Evolutionary conservation across 805 yeast species (phyloP).

Genomic region (Candida manassasensis): DNA sequence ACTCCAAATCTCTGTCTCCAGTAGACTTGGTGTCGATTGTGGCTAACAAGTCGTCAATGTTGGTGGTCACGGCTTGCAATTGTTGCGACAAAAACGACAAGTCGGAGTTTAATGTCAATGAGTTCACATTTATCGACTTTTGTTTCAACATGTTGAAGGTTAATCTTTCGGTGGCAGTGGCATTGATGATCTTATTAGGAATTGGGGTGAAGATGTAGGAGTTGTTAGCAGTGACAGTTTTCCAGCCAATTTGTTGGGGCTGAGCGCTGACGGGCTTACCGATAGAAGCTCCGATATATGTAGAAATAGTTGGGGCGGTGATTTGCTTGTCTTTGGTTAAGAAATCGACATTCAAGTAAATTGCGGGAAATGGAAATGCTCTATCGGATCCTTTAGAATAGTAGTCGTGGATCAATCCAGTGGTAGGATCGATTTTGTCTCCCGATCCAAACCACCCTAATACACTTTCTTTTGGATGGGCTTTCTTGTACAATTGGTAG

Average conservation of each 20-base stretch:
- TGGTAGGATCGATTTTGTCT: slow-evolving; percentile 58
- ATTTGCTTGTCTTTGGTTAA: slow-evolving; percentile 42
- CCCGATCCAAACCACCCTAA: slow-evolving; percentile 82
- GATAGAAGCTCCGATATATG: slow-evolving; percentile 75
- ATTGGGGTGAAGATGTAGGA: slow-evolving; percentile 72
- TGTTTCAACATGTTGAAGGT: slow-evolving; percentile 46
- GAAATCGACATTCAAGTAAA: slow-evolving; percentile 70
- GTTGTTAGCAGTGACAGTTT: slow-evolving; percentile 24
- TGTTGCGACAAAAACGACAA: slow-evolving; percentile 44
- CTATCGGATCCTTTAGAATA: slow-evolving; percentile 67
- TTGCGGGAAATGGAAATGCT: slow-evolving; percentile 70
- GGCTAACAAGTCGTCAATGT: slow-evolving; percentile 46
- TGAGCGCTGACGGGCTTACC: slow-evolving; percentile 36
- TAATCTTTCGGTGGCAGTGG: slow-evolving; percentile 50
- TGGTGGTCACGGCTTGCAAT: slow-evolving; percentile 40
- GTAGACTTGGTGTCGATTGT: slow-evolving; percentile 39
- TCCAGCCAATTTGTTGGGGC: slow-evolving; percentile 34
- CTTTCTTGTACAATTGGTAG: slow-evolving; percentile 66
- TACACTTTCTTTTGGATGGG: slow-evolving; percentile 73
- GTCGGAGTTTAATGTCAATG: slow-evolving; percentile 29
- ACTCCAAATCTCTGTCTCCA: slow-evolving; percentile 47
- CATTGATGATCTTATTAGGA: slow-evolving; percentile 56
- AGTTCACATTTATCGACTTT: slow-evolving; percentile 24
- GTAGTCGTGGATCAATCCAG: slow-evolving; percentile 77
- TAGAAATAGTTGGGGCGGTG: slow-evolving; percentile 50